Conservation (phyloP, 306 rosid genomes). For the Citrullus amarus region DNA sequence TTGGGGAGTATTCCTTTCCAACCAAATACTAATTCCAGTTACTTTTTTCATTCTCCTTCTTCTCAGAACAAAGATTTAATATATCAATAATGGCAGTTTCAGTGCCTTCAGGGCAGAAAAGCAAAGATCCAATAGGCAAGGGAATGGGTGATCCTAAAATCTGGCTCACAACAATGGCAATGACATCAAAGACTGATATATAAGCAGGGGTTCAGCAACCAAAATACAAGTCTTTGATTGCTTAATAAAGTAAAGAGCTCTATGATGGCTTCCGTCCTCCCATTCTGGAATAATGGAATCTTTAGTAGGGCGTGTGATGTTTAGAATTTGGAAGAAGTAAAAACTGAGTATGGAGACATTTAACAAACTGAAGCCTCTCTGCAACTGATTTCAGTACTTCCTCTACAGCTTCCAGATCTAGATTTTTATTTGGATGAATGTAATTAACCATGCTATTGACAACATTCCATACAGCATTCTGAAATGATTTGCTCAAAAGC, state of each 20-base stretch:
- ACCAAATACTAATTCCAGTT: slow-evolving; percentile 43
- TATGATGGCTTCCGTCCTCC: slow-evolving; percentile 44
- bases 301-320: slow-evolving; percentile 49
- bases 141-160: slow-evolving; percentile 73
- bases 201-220: slow-evolving; percentile 85
- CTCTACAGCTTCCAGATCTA: slow-evolving; percentile 33
- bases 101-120: slow-evolving; percentile 75
- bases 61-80: slow-evolving; percentile 69
- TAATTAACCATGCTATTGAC: slow-evolving; percentile 55
- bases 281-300: slow-evolving; percentile 65
- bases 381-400: slow-evolving; percentile 47
- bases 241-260: slow-evolving; percentile 60
- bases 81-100: slow-evolving; percentile 63
- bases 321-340: slow-evolving; percentile 66
- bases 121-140: slow-evolving; percentile 72
- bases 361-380: slow-evolving; percentile 76
- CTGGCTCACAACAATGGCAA: slow-evolving; percentile 79
- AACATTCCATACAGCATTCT: slow-evolving; percentile 69
- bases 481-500: slow-evolving; percentile 65
- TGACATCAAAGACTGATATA: slow-evolving; percentile 60
- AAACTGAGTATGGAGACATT: slow-evolving; percentile 59
- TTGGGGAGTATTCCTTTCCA: slow-evolving; percentile 83
- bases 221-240: slow-evolving; percentile 50
- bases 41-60: slow-evolving; percentile 59
- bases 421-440: slow-evolving; percentile 40